Evolutionary conservation across 192 early-diverging fungal genomes (phyloP), one percentile per base, ranked within the genome.

Genomic region (Coemansia aciculifera): DNA sequence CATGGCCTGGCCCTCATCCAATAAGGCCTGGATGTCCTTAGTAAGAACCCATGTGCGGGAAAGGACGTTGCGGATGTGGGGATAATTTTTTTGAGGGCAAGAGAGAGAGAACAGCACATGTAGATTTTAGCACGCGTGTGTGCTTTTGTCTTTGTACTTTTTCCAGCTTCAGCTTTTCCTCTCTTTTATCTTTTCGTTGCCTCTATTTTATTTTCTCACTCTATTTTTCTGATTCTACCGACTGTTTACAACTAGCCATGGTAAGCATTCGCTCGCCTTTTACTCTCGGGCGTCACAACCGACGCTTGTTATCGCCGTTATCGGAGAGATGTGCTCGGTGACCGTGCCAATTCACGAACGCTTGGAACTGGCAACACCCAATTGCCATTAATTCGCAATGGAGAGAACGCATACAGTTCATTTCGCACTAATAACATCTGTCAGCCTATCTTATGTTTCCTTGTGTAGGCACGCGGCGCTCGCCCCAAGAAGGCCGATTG

Each of bases 401-500:
- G 27, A 13, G 15, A 32, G 6, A 29, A 31, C 17, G 17, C 29
- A 32, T 32, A 34, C 15, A 57, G 54, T 17, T 15, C 13, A 57
- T 57, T 57, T n/a, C 29, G 6, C 29, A n/a, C 54, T n/a, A 34
- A 15, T 34, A 5, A 31, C 51, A 11, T 34, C 13, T 34, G 19
- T 51, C 10, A 15, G 23, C 27, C 10, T 27, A 2, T 13, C 9
- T 29, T 9, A 27, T 54, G 13, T 24, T 29, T 13, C 15, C 29
- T 15, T 62, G 32, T 62, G 31, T 79, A 81, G 79, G 70, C 74
- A 48, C 79, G 79, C 48, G 70, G 74, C 42, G 71, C 56, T 67
- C 77, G 77, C 51, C 69, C 73, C 59, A 78, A 74, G 60, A 89
- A 76, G 79, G 89, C 89, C 62, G 87, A 91, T 74, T 91, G 88